phyloP scores from a whole-genome alignment of 2,329 filamentous ascomycete genomes.

The Sporothrix inflata region DNA sequence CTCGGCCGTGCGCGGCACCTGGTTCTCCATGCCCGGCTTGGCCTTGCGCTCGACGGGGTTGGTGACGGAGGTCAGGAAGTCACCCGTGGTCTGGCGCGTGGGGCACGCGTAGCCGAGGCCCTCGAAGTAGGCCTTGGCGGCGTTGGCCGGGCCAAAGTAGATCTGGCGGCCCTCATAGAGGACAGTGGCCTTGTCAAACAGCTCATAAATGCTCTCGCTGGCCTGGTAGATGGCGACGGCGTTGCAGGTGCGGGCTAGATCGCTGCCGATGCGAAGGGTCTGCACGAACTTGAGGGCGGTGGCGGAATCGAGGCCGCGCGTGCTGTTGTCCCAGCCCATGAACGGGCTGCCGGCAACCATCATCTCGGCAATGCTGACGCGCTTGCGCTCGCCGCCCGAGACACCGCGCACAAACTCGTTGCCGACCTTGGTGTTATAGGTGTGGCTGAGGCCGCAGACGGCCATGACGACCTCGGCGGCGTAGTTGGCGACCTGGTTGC shows the following conservation, averaged over 20 bases:
- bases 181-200: slow-evolving; percentile 75
- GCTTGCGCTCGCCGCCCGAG: slow-evolving; percentile 69
- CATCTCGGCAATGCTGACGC: slow-evolving; percentile 76
- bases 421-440: slow-evolving; percentile 71
- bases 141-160: slow-evolving; percentile 64
- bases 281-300: slow-evolving; percentile 69
- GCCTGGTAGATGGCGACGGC: slow-evolving; percentile 71
- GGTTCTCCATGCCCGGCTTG: slow-evolving; percentile 62
- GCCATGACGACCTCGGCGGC: slow-evolving; percentile 73
- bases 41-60: slow-evolving; percentile 73
- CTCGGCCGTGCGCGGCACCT: slow-evolving; percentile 61
- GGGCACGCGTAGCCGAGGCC: slow-evolving; percentile 67
- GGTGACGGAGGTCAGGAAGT: slow-evolving; percentile 76
- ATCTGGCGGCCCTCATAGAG: slow-evolving; percentile 70
- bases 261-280: slow-evolving; percentile 67
- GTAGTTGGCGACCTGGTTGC: slow-evolving; percentile 52
- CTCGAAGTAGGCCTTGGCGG: slow-evolving; percentile 68
- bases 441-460: slow-evolving; percentile 74
- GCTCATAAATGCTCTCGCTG: slow-evolving; percentile 62
- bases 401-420: slow-evolving; percentile 66
- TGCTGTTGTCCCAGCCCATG: slow-evolving; percentile 70
- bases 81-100: slow-evolving; percentile 67
- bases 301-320: slow-evolving; percentile 65
- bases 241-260: slow-evolving; percentile 64
- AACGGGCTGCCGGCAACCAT: slow-evolving; percentile 58